These are phyloP conservation scores for Tylopilus vinaceipallidus DNA, from an alignment of 768 basidiomycete genomes.

Conservation along the genomic window DNA sequence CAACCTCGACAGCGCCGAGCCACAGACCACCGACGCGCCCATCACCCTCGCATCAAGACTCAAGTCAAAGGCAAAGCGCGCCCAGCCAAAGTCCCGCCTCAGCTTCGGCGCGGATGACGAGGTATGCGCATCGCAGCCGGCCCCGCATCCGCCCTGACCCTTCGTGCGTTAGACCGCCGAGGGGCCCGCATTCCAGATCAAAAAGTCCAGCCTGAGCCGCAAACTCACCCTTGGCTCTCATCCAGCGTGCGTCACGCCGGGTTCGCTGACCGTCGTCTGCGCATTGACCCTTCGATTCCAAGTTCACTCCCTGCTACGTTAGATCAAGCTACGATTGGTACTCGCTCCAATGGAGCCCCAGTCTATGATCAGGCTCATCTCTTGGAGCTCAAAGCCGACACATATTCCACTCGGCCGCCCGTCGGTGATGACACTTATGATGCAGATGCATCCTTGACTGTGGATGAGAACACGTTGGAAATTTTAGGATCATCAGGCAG, in stretches of 20 bases:
- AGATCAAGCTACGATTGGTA: constrained; percentile 55
- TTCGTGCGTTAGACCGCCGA: constrained; percentile 47
- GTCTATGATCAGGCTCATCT: constrained; percentile 73
- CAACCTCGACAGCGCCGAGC: constrained; percentile 27
- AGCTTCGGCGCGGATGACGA: constrained; percentile 77
- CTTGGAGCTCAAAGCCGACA: constrained; percentile 76
- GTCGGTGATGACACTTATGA: constrained; percentile 42
- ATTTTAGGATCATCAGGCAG: constrained; percentile 32
- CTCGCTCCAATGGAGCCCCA: constrained; percentile 46
- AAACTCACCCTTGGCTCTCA: constrained; percentile 58
- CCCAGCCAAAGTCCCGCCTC: constrained; percentile 62
- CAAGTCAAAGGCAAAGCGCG: constrained; percentile 68
- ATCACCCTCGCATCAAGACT: constrained; percentile 61
- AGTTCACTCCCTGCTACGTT: constrained; percentile 44
- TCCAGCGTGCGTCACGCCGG: constrained; percentile 41
- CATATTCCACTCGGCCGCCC: constrained; percentile 52
- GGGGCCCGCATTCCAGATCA: constrained; percentile 71
- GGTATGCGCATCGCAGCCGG: constrained; percentile 39
- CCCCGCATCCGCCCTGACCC: constrained; percentile 19
- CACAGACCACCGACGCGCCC: constrained; percentile 41
- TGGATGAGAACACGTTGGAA: constrained; percentile 41
- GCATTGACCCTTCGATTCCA: constrained; percentile 15
- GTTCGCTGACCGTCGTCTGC: neutral
- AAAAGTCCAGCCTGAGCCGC: constrained; percentile 74
- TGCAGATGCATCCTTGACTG: constrained; percentile 45